Percentiles rank a stretch among this genome's conserved stretches.
Evolutionary conservation across 345 rosid genomes (phyloP).

Genomic region (Eucalyptus erythrocorys): DNA sequence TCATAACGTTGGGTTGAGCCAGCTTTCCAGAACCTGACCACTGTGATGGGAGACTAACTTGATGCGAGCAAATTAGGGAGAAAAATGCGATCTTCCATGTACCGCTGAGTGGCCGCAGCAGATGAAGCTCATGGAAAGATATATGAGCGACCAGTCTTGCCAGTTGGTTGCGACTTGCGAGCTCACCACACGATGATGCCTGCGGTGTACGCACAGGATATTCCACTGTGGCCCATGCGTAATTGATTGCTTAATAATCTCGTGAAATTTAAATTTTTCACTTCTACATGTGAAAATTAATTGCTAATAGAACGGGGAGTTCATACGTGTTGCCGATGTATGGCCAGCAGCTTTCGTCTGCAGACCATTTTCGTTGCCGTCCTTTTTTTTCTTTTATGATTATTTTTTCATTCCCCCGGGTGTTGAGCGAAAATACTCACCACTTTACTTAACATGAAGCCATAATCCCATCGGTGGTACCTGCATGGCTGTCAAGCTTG

Average conservation of each 20-base stretch:
- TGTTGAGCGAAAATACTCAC: neutral
- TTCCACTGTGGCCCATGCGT: too few species aligned
- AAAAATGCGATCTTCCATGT: neutral
- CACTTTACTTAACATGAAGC: neutral
- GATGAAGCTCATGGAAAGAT: neutral
- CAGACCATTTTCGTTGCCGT: neutral
- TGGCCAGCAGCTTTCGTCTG: neutral
- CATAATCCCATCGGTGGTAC: slow-evolving; percentile 9
- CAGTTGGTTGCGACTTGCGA: neutral
- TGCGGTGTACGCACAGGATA: neutral
- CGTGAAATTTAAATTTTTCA: neutral
- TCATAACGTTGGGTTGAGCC: neutral
- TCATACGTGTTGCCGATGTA: neutral
- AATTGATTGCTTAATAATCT: neutral
- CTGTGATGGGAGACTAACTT: neutral
- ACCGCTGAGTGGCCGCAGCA: neutral
- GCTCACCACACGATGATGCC: neutral
- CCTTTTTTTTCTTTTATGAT: neutral
- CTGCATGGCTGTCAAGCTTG: slow-evolving; percentile 56
- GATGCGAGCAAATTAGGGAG: neutral
- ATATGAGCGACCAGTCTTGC: neutral
- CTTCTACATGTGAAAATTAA: neutral
- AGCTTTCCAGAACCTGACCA: neutral
- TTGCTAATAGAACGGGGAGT: neutral
- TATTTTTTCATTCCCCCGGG: neutral